Conservation (phyloP, 2,329 filamentous ascomycete genomes). For the Myriosclerotinia curreyana region DNA sequence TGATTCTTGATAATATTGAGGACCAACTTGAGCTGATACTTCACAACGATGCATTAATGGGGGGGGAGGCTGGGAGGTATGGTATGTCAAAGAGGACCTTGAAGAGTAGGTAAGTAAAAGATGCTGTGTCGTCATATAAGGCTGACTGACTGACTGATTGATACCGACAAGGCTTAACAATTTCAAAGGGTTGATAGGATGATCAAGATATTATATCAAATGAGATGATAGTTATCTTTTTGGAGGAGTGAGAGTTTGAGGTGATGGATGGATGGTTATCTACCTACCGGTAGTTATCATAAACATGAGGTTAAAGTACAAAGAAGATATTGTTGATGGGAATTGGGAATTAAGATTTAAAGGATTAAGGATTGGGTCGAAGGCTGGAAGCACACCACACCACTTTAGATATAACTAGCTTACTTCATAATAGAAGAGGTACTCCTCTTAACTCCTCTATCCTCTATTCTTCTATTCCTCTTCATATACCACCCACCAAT, state of each 20-base stretch:
- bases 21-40: neutral
- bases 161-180: slow-evolving; percentile 7
- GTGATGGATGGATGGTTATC: too few species aligned
- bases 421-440: too few species aligned
- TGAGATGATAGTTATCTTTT: neutral
- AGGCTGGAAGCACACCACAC: too few species aligned
- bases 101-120: neutral
- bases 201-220: neutral
- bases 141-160: neutral
- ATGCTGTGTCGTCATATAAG: slow-evolving; percentile 2
- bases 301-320: too few species aligned
- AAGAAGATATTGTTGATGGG: neutral
- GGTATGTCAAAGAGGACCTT: neutral
- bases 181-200: neutral
- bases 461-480: neutral
- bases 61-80: neutral
- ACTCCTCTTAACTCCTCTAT: too few species aligned
- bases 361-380: neutral
- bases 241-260: too few species aligned
- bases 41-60: slow-evolving; percentile 13
- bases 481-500: too few species aligned
- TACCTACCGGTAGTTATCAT: too few species aligned
- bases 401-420: too few species aligned
- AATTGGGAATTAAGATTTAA: neutral
- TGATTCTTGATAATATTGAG: neutral